These are phyloP conservation scores for Fraxinus americana DNA, from an alignment of 257 asterid species.

Conservation along the genomic window DNA sequence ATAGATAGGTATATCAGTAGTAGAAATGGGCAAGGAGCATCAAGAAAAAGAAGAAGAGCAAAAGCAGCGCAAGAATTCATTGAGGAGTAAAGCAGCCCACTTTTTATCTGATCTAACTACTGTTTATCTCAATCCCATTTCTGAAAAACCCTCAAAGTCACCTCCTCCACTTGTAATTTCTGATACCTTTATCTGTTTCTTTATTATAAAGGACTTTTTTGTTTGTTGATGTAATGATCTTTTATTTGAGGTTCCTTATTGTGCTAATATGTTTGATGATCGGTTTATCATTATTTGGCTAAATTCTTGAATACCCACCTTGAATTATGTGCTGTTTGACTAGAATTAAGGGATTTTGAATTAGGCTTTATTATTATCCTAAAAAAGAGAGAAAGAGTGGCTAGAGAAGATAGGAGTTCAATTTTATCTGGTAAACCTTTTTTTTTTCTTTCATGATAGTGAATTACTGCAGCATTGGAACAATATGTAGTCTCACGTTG, in stretches of 20 bases:
- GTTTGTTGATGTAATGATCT: not conserved
- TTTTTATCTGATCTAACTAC: conserved; percentile 92
- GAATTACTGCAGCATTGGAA: no score
- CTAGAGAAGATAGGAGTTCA: no score
- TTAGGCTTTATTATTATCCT: not conserved
- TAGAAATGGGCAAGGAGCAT: conserved; percentile 43
- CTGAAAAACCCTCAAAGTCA: conserved; percentile 68
- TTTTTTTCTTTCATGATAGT: no score
- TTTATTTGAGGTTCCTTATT: not conserved
- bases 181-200: not conserved
- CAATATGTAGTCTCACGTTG: no score
- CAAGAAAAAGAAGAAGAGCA: conserved; percentile 23
- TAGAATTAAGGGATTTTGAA: conserved; percentile 19
- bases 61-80: conserved; percentile 43
- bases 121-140: conserved; percentile 77
- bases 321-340: conserved; percentile 27
- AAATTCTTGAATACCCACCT: conserved; percentile 18
- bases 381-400: no score
- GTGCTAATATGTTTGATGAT: conserved; percentile 18
- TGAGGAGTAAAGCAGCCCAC: conserved; percentile 92
- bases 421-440: no score
- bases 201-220: not conserved
- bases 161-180: conserved; percentile 29
- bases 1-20: not conserved
- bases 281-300: conserved; percentile 9